Conservation (phyloP, 148 eudicot species). For the Chenopodium berlandieri region DNA sequence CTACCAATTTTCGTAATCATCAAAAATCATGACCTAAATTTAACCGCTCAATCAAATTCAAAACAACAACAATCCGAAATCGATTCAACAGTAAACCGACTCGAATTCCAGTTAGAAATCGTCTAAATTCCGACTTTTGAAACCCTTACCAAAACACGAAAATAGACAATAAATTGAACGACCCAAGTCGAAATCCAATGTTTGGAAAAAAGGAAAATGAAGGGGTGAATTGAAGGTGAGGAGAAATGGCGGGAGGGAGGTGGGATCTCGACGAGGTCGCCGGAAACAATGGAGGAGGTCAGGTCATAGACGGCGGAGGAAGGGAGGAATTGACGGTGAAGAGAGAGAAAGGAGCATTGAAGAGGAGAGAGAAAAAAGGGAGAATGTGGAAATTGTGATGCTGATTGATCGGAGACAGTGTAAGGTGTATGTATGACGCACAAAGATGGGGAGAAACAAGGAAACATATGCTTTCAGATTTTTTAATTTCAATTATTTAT, state of each 20-base stretch:
- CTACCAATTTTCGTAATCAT: neutral
- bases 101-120: neutral
- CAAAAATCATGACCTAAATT: neutral
- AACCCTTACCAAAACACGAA: neutral
- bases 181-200: neutral
- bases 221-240: neutral
- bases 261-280: conserved; percentile 9
- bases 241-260: neutral
- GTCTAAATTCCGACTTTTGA: neutral
- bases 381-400: conserved; percentile 26
- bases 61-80: neutral
- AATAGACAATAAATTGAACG: neutral
- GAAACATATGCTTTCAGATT: neutral
- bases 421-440: conserved; percentile 28
- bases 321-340: conserved; percentile 18
- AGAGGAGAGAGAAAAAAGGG: conserved; percentile 13
- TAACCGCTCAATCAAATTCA: neutral
- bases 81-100: conserved; percentile 9
- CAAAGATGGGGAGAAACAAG: neutral
- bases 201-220: neutral
- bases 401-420: conserved; percentile 33
- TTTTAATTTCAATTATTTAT: too few relatives aligned
- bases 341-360: conserved; percentile 13
- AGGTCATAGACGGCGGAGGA: conserved; percentile 12
- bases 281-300: conserved; percentile 17